Conservation (phyloP, 2,329 filamentous ascomycete species). For the Diaporthe vexans region DNA sequence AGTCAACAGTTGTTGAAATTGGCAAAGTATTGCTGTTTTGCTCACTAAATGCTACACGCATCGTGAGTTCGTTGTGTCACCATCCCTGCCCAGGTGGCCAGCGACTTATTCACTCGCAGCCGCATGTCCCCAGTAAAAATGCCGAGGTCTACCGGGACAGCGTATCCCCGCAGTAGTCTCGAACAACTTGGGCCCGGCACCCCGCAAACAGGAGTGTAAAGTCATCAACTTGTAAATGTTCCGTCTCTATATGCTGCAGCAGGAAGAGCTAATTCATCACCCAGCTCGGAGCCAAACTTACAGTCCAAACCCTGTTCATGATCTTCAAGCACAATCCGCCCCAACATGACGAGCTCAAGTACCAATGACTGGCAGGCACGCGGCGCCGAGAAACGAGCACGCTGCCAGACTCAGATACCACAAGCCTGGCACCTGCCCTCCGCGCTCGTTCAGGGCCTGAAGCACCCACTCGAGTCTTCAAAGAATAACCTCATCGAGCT, state of each 20-base stretch:
- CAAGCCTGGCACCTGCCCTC: conserved; percentile 36
- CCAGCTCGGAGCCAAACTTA: neutral
- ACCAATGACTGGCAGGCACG: conserved; percentile 28
- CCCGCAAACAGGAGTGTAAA: neutral
- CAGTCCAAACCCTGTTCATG: neutral
- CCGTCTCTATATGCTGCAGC: too few relatives aligned
- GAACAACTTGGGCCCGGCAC: neutral
- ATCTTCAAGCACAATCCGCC: neutral
- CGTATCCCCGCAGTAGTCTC: conserved; percentile 9
- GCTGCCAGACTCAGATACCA: conserved; percentile 31
- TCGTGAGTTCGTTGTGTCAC: neutral
- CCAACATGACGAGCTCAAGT: neutral
- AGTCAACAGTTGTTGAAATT: neutral
- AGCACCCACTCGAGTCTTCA: conserved; percentile 35
- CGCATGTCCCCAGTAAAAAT: neutral
- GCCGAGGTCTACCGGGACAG: conserved; percentile 25
- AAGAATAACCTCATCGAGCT: conserved; percentile 41
- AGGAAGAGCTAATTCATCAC: neutral
- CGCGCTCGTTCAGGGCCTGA: conserved; percentile 7
- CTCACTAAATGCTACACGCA: neutral
- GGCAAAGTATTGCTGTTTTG: too few relatives aligned
- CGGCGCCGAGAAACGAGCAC: conserved; percentile 32
- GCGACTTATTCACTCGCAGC: neutral
- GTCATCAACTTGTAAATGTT: neutral
- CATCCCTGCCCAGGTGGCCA: neutral